phyloP scores from a whole-genome alignment of 257 asterid species.

The Primulina eburnea region DNA sequence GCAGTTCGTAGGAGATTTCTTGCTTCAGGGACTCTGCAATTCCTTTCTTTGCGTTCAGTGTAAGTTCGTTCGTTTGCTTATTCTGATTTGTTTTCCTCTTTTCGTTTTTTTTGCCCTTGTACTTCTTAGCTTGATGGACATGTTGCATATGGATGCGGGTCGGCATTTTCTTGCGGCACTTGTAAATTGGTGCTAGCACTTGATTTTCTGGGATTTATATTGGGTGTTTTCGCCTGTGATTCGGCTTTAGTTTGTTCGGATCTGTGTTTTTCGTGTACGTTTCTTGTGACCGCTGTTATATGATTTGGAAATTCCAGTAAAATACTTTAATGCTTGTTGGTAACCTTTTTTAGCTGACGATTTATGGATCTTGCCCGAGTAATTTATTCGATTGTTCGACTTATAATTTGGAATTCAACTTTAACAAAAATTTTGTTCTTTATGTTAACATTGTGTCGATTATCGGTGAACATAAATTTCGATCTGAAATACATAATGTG shows the following conservation, averaged over 20 bases:
- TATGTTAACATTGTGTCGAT: not conserved
- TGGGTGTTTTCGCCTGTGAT: slow-evolving; percentile 18
- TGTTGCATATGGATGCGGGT: not conserved
- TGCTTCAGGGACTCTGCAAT: slow-evolving; percentile 31
- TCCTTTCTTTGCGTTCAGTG: slow-evolving; percentile 63
- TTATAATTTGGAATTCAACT: slow-evolving; percentile 9
- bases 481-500: slow-evolving; percentile 1
- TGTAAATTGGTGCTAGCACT: slow-evolving; percentile 11
- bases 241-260: slow-evolving; percentile 32
- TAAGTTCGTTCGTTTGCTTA: slow-evolving; percentile 37
- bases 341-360: not conserved
- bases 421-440: not conserved
- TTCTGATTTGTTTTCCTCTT: not conserved
- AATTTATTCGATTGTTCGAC: not conserved
- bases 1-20: not conserved
- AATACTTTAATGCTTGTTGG: slow-evolving; percentile 19
- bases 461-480: not conserved
- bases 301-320: not conserved
- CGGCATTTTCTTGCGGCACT: slow-evolving; percentile 22
- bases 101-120: not conserved
- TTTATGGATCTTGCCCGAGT: slow-evolving; percentile 15
- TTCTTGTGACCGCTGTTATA: not conserved
- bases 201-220: slow-evolving; percentile 1
- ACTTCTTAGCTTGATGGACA: not conserved
- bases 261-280: slow-evolving; percentile 27